Conservation (phyloP, 1,284 basidiomycete species). For the Malassezia globosa region DNA sequence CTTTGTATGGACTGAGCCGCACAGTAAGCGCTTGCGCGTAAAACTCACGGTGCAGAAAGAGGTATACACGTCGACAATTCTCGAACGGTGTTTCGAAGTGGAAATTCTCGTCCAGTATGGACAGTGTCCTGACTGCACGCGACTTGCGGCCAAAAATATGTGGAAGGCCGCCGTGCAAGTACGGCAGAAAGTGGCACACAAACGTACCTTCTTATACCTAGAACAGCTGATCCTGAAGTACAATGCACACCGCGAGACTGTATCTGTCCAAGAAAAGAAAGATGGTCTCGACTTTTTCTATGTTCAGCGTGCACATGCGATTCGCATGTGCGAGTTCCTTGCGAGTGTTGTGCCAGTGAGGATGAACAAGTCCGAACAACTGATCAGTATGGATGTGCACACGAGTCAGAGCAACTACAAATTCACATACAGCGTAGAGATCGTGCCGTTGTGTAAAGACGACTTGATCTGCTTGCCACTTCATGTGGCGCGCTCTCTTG, state of each 20-base stretch:
- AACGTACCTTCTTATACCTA: constrained; percentile 92
- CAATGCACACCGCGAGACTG: constrained; percentile 89
- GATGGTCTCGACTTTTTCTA: constrained; percentile 98
- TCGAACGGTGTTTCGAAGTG: constrained; percentile 95
- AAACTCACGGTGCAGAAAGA: constrained; percentile 98
- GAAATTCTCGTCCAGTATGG: constrained; percentile 90
- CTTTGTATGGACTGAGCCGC: constrained; percentile 98
- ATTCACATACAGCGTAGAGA: constrained; percentile 94
- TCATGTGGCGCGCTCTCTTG: constrained; percentile 67
- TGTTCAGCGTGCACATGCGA: constrained; percentile 72
- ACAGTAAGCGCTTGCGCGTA: constrained; percentile 81
- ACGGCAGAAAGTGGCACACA: constrained; percentile 77
- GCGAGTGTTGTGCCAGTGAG: constrained; percentile 72
- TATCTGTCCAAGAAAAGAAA: constrained; percentile 78
- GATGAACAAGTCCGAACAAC: constrained; percentile 80
- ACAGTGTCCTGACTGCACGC: constrained; percentile 86
- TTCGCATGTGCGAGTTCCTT: constrained; percentile 97
- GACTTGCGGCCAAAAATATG: constrained; percentile 91
- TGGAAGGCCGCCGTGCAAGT: constrained; percentile 97
- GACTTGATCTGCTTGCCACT: constrained; percentile 81
- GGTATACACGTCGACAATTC: constrained; percentile 83
- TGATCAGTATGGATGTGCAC: constrained; percentile 85
- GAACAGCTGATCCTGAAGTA: constrained; percentile 97
- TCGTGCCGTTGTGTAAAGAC: constrained; percentile 92
- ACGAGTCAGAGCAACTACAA: constrained; percentile 89